Conservation (phyloP, 2,329 filamentous ascomycete species). For the Geosmithia flava region DNA sequence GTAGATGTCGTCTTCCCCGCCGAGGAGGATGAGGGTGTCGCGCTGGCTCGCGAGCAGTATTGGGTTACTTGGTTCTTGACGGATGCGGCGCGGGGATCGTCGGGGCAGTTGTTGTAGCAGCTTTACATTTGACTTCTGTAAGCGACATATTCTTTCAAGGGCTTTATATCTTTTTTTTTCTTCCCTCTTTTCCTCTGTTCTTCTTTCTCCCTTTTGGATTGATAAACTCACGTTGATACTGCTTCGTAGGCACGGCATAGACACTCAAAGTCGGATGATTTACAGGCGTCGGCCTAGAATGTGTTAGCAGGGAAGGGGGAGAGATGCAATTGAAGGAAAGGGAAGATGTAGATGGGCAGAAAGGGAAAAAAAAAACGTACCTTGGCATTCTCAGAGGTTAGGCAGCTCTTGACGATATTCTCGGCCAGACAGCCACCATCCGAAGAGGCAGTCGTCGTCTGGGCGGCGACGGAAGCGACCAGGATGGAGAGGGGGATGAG, state of each 20-base stretch:
- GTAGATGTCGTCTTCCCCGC: constrained; percentile 5
- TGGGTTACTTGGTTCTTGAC: constrained; percentile 24
- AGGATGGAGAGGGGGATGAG: constrained; percentile 23
- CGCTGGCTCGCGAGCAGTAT: constrained; percentile 32
- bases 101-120: constrained; percentile 47
- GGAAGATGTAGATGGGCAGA: background rate
- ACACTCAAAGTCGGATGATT: constrained; percentile 29
- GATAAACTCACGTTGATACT: constrained; percentile 30
- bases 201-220: background rate
- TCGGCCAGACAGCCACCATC: constrained; percentile 26
- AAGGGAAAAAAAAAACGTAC: constrained; percentile 7
- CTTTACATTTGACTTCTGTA: constrained; percentile 1
- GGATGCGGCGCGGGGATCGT: constrained; percentile 23
- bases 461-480: constrained; percentile 20
- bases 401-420: constrained; percentile 33
- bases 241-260: constrained; percentile 29
- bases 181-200: background rate
- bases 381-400: constrained; percentile 25
- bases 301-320: background rate
- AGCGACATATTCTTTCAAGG: background rate
- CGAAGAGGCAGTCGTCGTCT: constrained; percentile 11
- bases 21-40: constrained; percentile 11
- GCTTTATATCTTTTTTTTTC: constrained; percentile 1
- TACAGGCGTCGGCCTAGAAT: constrained; percentile 22
- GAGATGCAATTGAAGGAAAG: background rate